Conservation (phyloP, 2,329 filamentous ascomycete species). For the Coniochaeta sp. region DNA sequence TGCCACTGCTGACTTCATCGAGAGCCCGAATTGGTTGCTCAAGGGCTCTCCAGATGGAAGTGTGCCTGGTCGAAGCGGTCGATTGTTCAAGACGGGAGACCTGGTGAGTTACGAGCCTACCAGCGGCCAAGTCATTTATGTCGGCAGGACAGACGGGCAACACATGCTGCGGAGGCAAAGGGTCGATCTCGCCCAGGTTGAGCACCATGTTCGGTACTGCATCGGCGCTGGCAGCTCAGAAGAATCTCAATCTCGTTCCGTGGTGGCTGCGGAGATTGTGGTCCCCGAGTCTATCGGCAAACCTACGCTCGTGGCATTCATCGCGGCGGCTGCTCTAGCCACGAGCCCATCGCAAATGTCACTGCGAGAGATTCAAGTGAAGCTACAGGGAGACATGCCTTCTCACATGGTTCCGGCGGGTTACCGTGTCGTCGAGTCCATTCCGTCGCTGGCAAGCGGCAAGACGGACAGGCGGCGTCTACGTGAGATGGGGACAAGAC, state of each 20-base stretch:
- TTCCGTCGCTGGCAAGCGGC: neutral
- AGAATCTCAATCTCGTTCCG: no score
- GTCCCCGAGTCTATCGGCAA: no score
- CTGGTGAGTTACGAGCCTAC: neutral
- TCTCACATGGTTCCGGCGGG: neutral
- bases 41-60: neutral
- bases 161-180: neutral
- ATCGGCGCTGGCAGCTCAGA: no score
- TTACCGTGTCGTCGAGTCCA: neutral
- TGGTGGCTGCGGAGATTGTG: no score
- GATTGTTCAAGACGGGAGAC: neutral
- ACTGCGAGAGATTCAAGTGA: no score
- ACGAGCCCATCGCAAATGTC: no score
- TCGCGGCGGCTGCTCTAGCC: no score
- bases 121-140: neutral
- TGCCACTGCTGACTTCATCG: neutral
- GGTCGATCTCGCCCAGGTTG: neutral
- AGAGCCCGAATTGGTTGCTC: no score
- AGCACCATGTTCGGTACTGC: no score
- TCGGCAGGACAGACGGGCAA: neutral
- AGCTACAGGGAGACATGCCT: no score
- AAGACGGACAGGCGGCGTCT: neutral
- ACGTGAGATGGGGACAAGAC: neutral
- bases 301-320: no score
- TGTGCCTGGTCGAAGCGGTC: neutral